phyloP scores from a whole-genome alignment of 176 grass and related monocot species.

The Triticum aestivum region DNA sequence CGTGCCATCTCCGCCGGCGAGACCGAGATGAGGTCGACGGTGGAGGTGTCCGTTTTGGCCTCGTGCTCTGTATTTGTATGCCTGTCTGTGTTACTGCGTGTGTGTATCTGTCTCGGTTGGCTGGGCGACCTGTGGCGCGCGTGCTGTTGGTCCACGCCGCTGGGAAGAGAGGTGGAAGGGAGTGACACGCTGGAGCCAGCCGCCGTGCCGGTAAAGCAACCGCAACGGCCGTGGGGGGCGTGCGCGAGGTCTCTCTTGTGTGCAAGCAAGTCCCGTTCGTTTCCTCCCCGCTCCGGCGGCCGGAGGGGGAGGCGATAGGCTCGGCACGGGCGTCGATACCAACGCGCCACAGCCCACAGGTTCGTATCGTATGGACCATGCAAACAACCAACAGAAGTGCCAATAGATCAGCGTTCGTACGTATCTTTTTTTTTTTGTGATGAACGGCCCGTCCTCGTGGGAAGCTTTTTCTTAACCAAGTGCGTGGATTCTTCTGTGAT shows the following conservation, averaged over 20 bases:
- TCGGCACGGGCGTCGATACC: background rate
- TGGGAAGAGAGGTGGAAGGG: background rate
- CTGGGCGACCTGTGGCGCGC: background rate
- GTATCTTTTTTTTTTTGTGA: no score
- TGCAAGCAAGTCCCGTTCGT: slow-evolving; percentile 18
- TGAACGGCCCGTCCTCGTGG: background rate
- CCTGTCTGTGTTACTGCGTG: background rate
- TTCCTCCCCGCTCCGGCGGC: background rate
- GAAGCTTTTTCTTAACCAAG: background rate
- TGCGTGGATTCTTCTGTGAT: background rate
- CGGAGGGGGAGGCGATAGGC: background rate
- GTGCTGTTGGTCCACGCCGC: background rate
- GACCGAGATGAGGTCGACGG: background rate
- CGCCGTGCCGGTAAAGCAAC: slow-evolving; percentile 3
- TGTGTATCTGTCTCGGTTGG: background rate
- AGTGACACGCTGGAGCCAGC: background rate
- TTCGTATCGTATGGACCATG: background rate
- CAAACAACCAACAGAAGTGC: background rate
- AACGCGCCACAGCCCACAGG: background rate
- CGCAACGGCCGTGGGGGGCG: background rate
- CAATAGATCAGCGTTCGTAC: background rate
- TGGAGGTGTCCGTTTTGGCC: background rate
- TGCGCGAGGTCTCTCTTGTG: background rate
- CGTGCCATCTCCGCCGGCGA: background rate
- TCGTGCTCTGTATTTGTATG: background rate